Conservation (phyloP, 768 basidiomycete species). For the Psilocybe subaeruginosa region DNA sequence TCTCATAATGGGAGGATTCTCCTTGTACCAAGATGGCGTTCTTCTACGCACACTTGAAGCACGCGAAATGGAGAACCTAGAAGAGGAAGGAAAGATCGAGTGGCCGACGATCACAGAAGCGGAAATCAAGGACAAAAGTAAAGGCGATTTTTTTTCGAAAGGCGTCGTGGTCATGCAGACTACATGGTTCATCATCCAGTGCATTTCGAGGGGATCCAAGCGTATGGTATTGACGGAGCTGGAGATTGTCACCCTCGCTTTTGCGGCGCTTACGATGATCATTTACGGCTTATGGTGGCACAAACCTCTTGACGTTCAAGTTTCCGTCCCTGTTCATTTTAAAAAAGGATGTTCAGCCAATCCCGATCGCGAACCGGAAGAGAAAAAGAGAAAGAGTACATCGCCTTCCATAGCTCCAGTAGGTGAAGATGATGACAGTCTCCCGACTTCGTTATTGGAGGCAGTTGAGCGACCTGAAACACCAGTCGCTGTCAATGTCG, state of each 20-base stretch:
- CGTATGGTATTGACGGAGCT: slow-evolving; percentile 34
- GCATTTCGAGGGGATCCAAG: slow-evolving; percentile 24
- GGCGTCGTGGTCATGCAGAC: slow-evolving; percentile 34
- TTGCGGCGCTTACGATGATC: slow-evolving; percentile 30
- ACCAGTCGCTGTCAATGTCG: too few species aligned
- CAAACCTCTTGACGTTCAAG: slow-evolving; percentile 37
- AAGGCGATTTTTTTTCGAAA: slow-evolving; percentile 37
- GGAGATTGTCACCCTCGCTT: slow-evolving; percentile 38
- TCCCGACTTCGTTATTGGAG: background rate
- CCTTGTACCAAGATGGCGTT: slow-evolving; percentile 23
- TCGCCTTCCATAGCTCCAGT: background rate
- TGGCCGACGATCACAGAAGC: slow-evolving; percentile 21
- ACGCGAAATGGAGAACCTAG: slow-evolving; percentile 12
- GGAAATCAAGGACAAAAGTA: slow-evolving; percentile 29
- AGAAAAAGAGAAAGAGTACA: background rate
- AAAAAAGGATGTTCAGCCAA: background rate
- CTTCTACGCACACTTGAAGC: background rate
- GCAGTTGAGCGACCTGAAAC: too few species aligned
- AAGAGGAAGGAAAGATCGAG: slow-evolving; percentile 16
- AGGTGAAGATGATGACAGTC: background rate
- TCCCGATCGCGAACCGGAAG: background rate
- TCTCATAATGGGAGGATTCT: slow-evolving; percentile 24
- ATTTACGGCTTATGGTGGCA: slow-evolving; percentile 40
- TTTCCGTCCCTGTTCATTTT: slow-evolving; percentile 4
- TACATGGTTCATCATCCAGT: slow-evolving; percentile 36